Conservation (phyloP, 345 rosid species). For the Gossypium rotundifolium region DNA sequence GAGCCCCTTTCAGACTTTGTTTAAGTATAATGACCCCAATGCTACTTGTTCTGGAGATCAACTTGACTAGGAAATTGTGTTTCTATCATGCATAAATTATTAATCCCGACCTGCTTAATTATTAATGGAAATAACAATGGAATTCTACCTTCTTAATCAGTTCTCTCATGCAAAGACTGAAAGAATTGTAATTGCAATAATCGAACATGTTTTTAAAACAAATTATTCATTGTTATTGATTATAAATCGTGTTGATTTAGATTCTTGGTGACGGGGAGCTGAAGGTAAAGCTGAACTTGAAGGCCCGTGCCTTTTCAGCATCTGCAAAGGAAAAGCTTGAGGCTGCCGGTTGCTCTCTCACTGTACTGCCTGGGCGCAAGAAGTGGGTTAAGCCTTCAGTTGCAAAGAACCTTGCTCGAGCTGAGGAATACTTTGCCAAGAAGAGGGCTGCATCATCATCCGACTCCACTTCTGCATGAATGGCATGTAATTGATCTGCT, state of each 20-base stretch:
- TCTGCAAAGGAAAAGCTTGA: slow-evolving; percentile 87
- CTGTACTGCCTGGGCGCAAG: slow-evolving; percentile 78
- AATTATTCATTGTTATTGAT: not conserved
- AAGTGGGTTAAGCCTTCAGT: slow-evolving; percentile 93
- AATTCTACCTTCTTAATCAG: not conserved
- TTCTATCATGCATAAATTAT: not conserved
- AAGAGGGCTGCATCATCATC: slow-evolving; percentile 65
- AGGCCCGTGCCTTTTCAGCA: slow-evolving; percentile 76
- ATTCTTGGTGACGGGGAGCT: slow-evolving; percentile 78
- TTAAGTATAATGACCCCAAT: not conserved
- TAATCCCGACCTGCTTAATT: not conserved
- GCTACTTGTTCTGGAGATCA: not conserved
- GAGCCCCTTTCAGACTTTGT: not conserved
- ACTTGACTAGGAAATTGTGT: not conserved
- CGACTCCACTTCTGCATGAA: slow-evolving; percentile 24
- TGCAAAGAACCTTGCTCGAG: slow-evolving; percentile 75
- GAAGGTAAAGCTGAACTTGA: slow-evolving; percentile 59
- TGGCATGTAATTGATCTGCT: not conserved
- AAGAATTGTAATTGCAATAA: not conserved
- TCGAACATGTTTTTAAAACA: not conserved
- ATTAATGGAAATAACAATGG: not conserved
- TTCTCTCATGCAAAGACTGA: not conserved
- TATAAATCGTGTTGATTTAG: slow-evolving; percentile 26
- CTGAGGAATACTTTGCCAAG: slow-evolving; percentile 85
- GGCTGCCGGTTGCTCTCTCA: slow-evolving; percentile 74